Base-by-base conservation (phyloP, 2,329 filamentous ascomycete species). In the Xylariaceae sp. region DNA sequence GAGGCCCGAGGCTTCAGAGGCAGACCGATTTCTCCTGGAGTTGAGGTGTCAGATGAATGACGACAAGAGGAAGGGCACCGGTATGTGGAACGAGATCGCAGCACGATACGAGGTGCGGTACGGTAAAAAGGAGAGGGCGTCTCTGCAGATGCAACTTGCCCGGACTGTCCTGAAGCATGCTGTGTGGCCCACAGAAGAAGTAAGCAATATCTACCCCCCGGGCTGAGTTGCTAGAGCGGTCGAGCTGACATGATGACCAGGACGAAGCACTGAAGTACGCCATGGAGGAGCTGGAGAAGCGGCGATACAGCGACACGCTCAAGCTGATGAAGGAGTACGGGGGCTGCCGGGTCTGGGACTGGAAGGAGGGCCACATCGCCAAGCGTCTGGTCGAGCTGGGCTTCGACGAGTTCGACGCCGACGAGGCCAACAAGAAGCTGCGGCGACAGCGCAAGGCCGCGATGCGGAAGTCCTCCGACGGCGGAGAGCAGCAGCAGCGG, bases 81-180 rank as follows among this genome's bases (percentile, higher is more conserved):
- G n/a, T n/a, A 76, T 76, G 70, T 77, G 72, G 72, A 64, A 71
- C 16, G 58, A 61, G 24, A 74, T 77, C 37, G 60, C 64, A 31
- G 50, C 48, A 5, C 62, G 67, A 36, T 75, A 61, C 39, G 48
- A 61, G 39, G 54, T 55, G 11, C 58, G 56, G 5, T 47, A 36
- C 25, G 36, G 43, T 12, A 47, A 47, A 13, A 55, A 56, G 34
- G 59, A 63, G 23, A 68, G 70, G 41, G 67, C 71, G 31, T 63
- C 64, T 31, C 58, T 76, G 4, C 72, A 77, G 44, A 76, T 77
- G 72, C 70, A 68, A 47, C 61, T 73, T 25, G 65, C 65, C 10
- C 63, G 72, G 5, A 64, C 64, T 3, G 64, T 72, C 14, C 55
- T 65, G 34, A 68, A 65, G 40, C 67, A 67, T 33, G 57, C 64